These are phyloP conservation scores for Emiliania huxleyi DNA, from an alignment of 78 protist genomes.

Conservation along the genomic window DNA sequence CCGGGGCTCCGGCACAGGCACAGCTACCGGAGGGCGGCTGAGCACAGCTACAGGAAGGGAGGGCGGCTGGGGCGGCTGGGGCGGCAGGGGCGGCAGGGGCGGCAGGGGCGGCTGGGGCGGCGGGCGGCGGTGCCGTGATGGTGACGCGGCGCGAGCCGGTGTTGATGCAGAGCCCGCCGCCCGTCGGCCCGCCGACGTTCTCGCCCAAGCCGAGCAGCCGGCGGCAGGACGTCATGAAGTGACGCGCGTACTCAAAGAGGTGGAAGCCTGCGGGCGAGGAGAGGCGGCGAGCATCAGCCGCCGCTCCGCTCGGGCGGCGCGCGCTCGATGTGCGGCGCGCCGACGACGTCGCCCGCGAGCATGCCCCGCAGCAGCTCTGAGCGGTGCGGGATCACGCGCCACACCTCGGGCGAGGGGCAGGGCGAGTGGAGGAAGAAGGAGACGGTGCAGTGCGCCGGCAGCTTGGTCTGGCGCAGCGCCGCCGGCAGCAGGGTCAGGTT, in stretches of 20 bases:
- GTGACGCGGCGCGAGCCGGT: not conserved
- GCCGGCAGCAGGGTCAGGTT: not conserved
- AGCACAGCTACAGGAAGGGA: too few relatives aligned
- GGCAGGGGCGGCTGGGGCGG: not conserved
- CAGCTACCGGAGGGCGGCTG: too few relatives aligned
- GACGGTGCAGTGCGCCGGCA: not conserved
- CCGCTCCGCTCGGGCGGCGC: too few relatives aligned
- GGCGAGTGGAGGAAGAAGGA: conserved; percentile 13
- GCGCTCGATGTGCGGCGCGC: too few relatives aligned
- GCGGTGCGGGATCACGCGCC: not conserved
- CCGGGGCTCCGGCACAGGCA: not conserved
- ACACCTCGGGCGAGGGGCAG: not conserved
- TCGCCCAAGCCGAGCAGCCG: not conserved
- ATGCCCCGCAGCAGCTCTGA: not conserved
- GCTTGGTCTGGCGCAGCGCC: not conserved
- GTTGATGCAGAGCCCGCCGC: not conserved
- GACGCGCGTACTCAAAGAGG: conserved; percentile 5
- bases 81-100: too few relatives aligned
- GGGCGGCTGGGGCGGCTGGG: too few relatives aligned
- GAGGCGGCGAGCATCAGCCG: too few relatives aligned
- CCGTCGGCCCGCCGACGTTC: not conserved
- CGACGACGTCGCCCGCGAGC: not conserved
- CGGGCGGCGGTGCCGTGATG: not conserved
- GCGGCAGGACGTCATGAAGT: conserved; percentile 1
- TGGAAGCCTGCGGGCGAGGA: too few relatives aligned